A percentile compares a stretch with the other conserved stretches of the same genome.
Evolutionary conservation across 2,329 filamentous ascomycete genomes (phyloP).

Genomic region (Lecanicillium sp.): DNA sequence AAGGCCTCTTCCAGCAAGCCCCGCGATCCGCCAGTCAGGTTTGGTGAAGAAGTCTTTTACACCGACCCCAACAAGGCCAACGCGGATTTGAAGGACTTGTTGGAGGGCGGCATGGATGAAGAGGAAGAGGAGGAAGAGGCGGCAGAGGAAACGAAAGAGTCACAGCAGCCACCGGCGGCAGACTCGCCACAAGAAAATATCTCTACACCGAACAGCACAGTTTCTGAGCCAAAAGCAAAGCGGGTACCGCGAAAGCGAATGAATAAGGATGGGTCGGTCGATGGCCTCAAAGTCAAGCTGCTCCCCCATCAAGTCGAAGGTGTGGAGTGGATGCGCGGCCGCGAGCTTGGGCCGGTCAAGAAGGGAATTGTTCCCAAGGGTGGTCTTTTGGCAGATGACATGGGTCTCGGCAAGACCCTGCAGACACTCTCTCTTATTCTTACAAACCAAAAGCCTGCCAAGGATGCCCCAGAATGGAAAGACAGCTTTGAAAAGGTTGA

Average conservation of each 20-base stretch:
- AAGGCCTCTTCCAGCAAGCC: conserved; percentile 6
- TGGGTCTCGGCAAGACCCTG: conserved; percentile 94
- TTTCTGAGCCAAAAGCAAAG: conserved; percentile 3
- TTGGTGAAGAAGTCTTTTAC: conserved; percentile 48
- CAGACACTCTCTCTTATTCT: conserved; percentile 88
- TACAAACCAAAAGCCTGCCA: conserved; percentile 63
- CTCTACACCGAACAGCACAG: not conserved
- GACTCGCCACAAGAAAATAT: not conserved
- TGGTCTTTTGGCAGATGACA: conserved; percentile 92
- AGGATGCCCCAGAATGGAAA: conserved; percentile 52
- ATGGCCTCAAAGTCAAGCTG: conserved; percentile 79
- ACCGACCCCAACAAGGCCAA: conserved; percentile 65
- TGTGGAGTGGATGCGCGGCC: conserved; percentile 89
- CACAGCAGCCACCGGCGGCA: not conserved
- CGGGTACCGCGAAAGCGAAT: conserved; percentile 14
- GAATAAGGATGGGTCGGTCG: conserved; percentile 46
- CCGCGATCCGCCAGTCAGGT: conserved; percentile 7
- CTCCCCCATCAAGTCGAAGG: conserved; percentile 92
- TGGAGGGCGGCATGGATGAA: conserved; percentile 74
- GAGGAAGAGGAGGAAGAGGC: conserved; percentile 51
- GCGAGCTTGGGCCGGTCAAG: conserved; percentile 81
- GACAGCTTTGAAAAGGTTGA: conserved; percentile 62
- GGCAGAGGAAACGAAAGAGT: conserved; percentile 13
- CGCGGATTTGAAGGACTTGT: conserved; percentile 71
- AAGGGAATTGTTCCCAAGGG: conserved; percentile 78